Evolutionary conservation across 2,329 filamentous ascomycete genomes (phyloP).

Genomic region (Paraphaeosphaeria minitans): DNA sequence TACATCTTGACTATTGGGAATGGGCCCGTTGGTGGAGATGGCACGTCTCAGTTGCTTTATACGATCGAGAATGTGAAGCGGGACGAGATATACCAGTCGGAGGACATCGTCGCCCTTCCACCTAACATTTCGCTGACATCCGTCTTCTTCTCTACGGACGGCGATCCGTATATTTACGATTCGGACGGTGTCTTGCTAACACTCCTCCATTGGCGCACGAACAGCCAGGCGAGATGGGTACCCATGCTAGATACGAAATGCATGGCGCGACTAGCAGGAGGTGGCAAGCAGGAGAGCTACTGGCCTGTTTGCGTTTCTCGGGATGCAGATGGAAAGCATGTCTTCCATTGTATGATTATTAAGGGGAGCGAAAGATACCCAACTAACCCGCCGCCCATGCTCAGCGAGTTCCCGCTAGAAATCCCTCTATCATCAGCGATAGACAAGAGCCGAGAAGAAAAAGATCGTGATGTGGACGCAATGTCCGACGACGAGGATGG

Average conservation of each 20-base stretch:
- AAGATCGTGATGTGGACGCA: conserved; percentile 44
- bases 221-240: conserved; percentile 86
- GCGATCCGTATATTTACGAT: conserved; percentile 97
- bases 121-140: conserved; percentile 74
- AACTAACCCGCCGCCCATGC: conserved; percentile 81
- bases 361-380: conserved; percentile 87
- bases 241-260: conserved; percentile 89
- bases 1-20: conserved; percentile 98
- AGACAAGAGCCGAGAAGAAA: conserved; percentile 30
- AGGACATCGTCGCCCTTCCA: conserved; percentile 86
- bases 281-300: conserved; percentile 86
- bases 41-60: conserved; percentile 79
- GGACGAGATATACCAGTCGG: conserved; percentile 91
- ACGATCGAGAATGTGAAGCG: conserved; percentile 93
- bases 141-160: conserved; percentile 89
- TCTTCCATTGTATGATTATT: conserved; percentile 98
- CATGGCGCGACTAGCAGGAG: conserved; percentile 79
- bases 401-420: conserved; percentile 92
- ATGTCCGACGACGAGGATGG: conserved; percentile 39
- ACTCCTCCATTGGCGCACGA: conserved; percentile 86
- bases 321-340: conserved; percentile 80
- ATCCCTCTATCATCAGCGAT: conserved; percentile 72
- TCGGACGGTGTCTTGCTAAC: conserved; percentile 86
- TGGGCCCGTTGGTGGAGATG: conserved; percentile 79
- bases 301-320: conserved; percentile 94